Base-by-base conservation (phyloP, 805 yeast genomes). In the Candida incommunis region DNA sequence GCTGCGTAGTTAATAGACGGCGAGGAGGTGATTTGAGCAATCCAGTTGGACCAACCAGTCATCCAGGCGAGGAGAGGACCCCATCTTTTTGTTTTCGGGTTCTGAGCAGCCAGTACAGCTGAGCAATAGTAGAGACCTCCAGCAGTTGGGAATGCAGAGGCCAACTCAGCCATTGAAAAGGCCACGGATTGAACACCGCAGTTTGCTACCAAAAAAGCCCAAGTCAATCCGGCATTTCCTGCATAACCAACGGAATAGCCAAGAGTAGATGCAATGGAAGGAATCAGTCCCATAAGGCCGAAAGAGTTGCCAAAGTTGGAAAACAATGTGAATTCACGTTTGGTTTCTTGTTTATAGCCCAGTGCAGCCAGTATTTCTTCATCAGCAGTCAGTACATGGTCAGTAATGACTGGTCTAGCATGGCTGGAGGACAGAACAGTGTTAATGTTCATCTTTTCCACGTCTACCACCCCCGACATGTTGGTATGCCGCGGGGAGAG, bases 111-210 rank as follows among this genome's bases (percentile, higher is more conserved):
- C 35, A 54, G 50, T 3, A 55, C 48, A 41, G 46, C 47, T 20
- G 55, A 45, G 45, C 59, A 55, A 52, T 79, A 77, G 57, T 78
- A 82, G 35, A 81, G 63, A 11, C 88, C 88, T 44, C 88, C 88
- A 21, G 82, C 74, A 0, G 88, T 81, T 24, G 90, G 88, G 50
- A 79, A 72, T 0, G 86, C 74, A 29, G 79, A 71, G 1, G 80
- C 83, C 48, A 79, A 58, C 53, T 79, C 81, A 2, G 84, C 70
- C 75, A 82, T 77, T 13, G 80, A 49, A 18, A 72, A 62, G 44
- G 82, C 82, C 42, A 74, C 72, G 49, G 69, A 64, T 50, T 76
- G 59, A 48, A 79, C 72, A 43, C 79, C 77, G 29, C 67, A 44
- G 11, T 75, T 71, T 41, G 77, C 72, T 37, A 71, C 65, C 47